Percentiles rank a stretch among this genome's conserved stretches.
These are phyloP conservation scores for Corynespora cassiicola DNA, from an alignment of 2,329 filamentous ascomycete genomes.

Conservation along the genomic window DNA sequence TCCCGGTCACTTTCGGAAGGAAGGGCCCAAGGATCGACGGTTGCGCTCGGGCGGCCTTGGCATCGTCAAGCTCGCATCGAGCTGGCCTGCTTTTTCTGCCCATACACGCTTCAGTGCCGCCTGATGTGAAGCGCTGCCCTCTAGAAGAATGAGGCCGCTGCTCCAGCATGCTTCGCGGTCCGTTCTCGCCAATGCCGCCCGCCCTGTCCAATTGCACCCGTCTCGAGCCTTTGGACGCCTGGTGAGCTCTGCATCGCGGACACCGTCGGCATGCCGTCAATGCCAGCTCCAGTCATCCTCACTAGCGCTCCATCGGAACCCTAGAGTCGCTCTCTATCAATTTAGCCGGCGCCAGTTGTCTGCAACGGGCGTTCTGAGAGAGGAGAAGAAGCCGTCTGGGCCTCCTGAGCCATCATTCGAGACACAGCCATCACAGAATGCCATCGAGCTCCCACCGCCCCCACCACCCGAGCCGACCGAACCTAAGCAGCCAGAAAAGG, in stretches of 20 bases:
- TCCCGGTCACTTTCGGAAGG: constrained; percentile 22
- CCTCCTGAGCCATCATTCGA: constrained; percentile 13
- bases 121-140: constrained; percentile 31
- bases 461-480: constrained; percentile 14
- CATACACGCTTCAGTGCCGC: too few species aligned
- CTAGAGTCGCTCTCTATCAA: constrained; percentile 10
- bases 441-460: background rate
- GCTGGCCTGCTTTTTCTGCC: constrained; percentile 18
- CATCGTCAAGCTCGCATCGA: constrained; percentile 29
- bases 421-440: constrained; percentile 1
- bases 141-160: constrained; percentile 47
- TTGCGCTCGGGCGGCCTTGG: constrained; percentile 28
- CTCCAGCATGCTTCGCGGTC: constrained; percentile 49
- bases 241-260: constrained; percentile 7
- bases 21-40: constrained; percentile 6
- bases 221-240: constrained; percentile 18
- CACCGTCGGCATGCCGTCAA: constrained; percentile 32
- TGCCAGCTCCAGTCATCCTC: constrained; percentile 37
- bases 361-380: constrained; percentile 24
- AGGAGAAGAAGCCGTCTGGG: constrained; percentile 24
- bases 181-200: constrained; percentile 24
- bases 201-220: constrained; percentile 16
- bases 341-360: constrained; percentile 23
- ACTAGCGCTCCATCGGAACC: constrained; percentile 11
- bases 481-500: constrained; percentile 7